Base-by-base conservation (phyloP, 768 basidiomycete genomes). In the Imleria badia region DNA sequence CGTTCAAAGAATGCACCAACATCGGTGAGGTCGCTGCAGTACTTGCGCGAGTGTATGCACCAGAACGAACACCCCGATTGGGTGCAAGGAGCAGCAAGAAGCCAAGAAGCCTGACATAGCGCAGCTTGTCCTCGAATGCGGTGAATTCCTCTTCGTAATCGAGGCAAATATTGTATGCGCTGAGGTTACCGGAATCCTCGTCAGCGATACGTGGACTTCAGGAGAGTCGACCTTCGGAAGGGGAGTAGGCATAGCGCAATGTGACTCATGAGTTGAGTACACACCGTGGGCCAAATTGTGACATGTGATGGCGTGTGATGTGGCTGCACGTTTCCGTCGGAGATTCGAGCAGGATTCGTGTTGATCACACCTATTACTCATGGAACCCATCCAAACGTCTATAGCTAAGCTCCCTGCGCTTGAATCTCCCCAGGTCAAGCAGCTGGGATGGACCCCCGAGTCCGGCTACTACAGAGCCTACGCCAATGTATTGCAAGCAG, bases 71-170 rank as follows among this genome's bases (percentile, higher is more conserved):
- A n/a, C 0, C 39, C 8, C 5, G 53, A 38, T 41, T 34, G 23
- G 38, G 60, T 12, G 50, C 43, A 39, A 52, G n/a, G 10, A 55
- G 50, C 15, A 60, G 19, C 11, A 59, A 39, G 39, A 41, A 59
- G 20, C 57, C 46, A 6, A 60, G 23, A 22, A 48, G 52, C 33
- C 50, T 34, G 33, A 55, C 46, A n/a, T 20, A 5, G 41, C 49
- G 38, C 33, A 48, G 31, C 31, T 47, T 41, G 19, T 31, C 20
- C 23, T 22, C 8, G 33, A 3, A 34, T 3, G 20, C 4, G 14
- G 40, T 14, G 6, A 44, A 15, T 6, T 54, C 17, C 13, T 8
- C 0, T 45, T 60, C 59, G 19, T n/a, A 31, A 17, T 34, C 1
- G 36, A 54, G 51, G 19, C 51, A 57, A 39, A 30, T 12, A 5